These are phyloP conservation scores for Achaetomium macrosporum DNA, from an alignment of 2,329 filamentous ascomycete genomes.

Conservation along the genomic window DNA sequence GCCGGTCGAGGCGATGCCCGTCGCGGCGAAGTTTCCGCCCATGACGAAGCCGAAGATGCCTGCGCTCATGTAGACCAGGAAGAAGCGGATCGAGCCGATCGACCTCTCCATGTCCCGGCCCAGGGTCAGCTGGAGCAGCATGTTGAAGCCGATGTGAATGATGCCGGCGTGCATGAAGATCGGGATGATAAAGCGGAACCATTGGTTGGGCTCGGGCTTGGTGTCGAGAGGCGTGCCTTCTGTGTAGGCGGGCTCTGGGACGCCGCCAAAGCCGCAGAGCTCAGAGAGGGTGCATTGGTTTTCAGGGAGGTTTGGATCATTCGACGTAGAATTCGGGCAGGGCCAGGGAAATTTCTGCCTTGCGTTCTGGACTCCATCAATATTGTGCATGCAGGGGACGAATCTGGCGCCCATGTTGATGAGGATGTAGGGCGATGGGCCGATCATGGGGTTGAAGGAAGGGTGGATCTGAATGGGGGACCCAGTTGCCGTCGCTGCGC, in stretches of 20 bases:
- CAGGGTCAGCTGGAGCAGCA: conserved; percentile 83
- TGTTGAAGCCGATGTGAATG: conserved; percentile 93
- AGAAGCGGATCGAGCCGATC: conserved; percentile 83
- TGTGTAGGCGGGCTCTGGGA: conserved; percentile 58
- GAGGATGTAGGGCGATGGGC: conserved; percentile 79
- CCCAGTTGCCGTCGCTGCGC: conserved; percentile 65
- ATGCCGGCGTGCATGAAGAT: conserved; percentile 94
- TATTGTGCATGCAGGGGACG: conserved; percentile 89
- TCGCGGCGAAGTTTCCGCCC: conserved; percentile 85
- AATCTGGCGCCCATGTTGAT: conserved; percentile 97
- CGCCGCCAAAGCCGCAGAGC: conserved; percentile 76
- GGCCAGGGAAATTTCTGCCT: conserved; percentile 54
- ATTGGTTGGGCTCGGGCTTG: conserved; percentile 73
- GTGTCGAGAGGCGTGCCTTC: conserved; percentile 39
- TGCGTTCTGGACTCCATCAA: conserved; percentile 56
- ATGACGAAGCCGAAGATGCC: conserved; percentile 96
- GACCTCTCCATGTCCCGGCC: conserved; percentile 87
- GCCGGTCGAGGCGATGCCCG: conserved; percentile 75
- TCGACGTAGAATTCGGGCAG: conserved; percentile 73
- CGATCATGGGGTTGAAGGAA: conserved; percentile 94
- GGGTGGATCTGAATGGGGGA: conserved; percentile 75
- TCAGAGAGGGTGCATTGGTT: conserved; percentile 68
- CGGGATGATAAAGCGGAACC: conserved; percentile 92
- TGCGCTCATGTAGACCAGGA: conserved; percentile 80
- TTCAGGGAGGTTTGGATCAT: conserved; percentile 39